phyloP scores from a whole-genome alignment of 345 rosid species.

The Aquilaria yunnanensis region DNA sequence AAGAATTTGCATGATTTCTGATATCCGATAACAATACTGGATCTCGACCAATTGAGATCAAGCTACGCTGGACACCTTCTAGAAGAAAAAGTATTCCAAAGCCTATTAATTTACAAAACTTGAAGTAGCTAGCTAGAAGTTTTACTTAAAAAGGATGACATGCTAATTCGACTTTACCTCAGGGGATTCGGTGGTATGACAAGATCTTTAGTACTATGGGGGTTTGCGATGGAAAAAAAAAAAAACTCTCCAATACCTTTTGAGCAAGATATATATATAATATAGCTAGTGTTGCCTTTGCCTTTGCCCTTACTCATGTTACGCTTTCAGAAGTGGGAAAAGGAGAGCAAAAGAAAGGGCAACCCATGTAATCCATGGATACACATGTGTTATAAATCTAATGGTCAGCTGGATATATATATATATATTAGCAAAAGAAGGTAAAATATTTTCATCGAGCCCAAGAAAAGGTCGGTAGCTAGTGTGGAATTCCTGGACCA shows the following conservation, averaged over 20 bases:
- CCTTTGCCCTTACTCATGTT: slow-evolving; percentile 15
- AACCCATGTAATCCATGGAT: slow-evolving; percentile 31
- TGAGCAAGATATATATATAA: slow-evolving; percentile 23
- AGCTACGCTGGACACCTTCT: too few relatives aligned
- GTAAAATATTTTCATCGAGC: slow-evolving; percentile 20
- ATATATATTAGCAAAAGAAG: background rate
- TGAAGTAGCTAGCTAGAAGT: too few relatives aligned
- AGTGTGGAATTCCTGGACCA: too few relatives aligned
- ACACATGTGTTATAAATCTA: slow-evolving; percentile 20
- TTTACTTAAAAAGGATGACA: too few relatives aligned
- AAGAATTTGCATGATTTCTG: too few relatives aligned
- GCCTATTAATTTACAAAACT: too few relatives aligned
- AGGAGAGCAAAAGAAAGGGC: background rate
- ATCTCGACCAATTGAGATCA: too few relatives aligned
- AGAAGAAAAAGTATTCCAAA: too few relatives aligned
- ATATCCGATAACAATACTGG: too few relatives aligned
- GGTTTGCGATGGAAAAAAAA: slow-evolving; percentile 16
- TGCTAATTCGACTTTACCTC: too few relatives aligned
- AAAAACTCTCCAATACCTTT: slow-evolving; percentile 16
- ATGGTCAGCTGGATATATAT: slow-evolving; percentile 13
- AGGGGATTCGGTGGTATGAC: too few relatives aligned
- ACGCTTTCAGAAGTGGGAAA: background rate
- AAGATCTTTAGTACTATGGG: background rate
- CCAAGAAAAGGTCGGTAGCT: slow-evolving; percentile 4
- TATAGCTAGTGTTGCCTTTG: slow-evolving; percentile 39